Percentiles rank a stretch among this genome's conserved stretches.
These are phyloP conservation scores for Phytopythium litorale DNA, from an alignment of 352 stramenopile genomes.

Conservation along the genomic window DNA sequence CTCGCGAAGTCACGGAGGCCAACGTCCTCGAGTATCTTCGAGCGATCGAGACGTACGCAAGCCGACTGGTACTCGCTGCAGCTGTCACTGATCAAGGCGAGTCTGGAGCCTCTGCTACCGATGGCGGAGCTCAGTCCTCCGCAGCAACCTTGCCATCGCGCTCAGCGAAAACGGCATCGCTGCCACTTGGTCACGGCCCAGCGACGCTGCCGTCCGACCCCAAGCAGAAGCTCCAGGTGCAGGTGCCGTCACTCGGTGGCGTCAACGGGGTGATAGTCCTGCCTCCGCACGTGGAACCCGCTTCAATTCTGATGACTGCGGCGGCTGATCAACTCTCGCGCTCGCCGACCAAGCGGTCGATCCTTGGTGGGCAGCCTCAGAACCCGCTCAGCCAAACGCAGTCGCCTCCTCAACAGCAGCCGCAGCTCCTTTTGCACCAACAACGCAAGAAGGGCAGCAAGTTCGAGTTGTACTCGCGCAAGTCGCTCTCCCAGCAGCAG, in stretches of 20 bases:
- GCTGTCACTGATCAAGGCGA: constrained; percentile 6
- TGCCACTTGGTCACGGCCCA: constrained; percentile 43
- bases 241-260: constrained; percentile 52
- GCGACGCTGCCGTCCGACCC: constrained; percentile 48
- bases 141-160: not conserved
- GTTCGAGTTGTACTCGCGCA: constrained; percentile 35
- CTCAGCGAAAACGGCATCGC: constrained; percentile 1
- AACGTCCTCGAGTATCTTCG: constrained; percentile 79
- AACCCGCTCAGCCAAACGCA: not conserved
- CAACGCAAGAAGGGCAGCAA: constrained; percentile 28
- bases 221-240: constrained; percentile 48
- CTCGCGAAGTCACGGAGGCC: constrained; percentile 44
- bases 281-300: constrained; percentile 15
- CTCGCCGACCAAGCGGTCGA: constrained; percentile 1
- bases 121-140: constrained; percentile 6
- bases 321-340: not conserved
- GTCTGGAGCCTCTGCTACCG: constrained; percentile 1
- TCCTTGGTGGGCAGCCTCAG: not conserved
- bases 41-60: constrained; percentile 70
- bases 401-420: constrained; percentile 11
- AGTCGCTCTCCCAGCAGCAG: constrained; percentile 42
- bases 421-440: constrained; percentile 12
- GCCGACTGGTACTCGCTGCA: constrained; percentile 30
- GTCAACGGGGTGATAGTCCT: constrained; percentile 57
- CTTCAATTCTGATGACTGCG: not conserved